Conservation (phyloP, 768 basidiomycete genomes). For the Aureoboletus auriporus region DNA sequence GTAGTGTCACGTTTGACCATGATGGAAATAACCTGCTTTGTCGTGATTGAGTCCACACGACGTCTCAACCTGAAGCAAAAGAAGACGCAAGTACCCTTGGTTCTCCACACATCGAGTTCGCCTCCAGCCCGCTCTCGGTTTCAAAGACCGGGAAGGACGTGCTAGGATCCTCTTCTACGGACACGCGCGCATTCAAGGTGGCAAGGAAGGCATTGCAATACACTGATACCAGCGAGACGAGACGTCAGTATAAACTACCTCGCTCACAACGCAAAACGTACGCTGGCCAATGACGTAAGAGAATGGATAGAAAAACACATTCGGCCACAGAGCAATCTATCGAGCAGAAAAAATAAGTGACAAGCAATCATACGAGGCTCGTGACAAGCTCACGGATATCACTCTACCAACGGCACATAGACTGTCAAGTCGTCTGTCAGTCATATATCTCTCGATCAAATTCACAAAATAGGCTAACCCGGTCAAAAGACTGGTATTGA, state of each 20-base stretch:
- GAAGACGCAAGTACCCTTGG: no score
- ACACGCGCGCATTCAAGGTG: conserved; percentile 49
- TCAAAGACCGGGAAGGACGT: conserved; percentile 20
- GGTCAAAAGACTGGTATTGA: conserved; percentile 38
- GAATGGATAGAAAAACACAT: conserved; percentile 60
- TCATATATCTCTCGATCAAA: no score
- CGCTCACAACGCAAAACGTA: conserved; percentile 29
- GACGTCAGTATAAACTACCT: not conserved
- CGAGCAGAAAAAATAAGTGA: no score
- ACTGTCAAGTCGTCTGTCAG: conserved; percentile 17
- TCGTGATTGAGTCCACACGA: no score
- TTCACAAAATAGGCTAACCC: conserved; percentile 10
- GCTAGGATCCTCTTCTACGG: conserved; percentile 29
- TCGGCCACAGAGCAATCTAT: conserved; percentile 48
- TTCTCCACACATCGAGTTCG: no score
- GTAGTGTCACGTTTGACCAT: no score
- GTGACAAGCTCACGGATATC: conserved; percentile 38
- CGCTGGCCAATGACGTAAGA: conserved; percentile 61
- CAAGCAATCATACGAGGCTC: not conserved
- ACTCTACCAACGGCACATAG: conserved; percentile 57
- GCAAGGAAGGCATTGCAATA: conserved; percentile 62
- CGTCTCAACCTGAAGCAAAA: no score
- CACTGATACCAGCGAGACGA: conserved; percentile 30
- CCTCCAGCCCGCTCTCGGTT: no score
- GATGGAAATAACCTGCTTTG: no score